Conservation (phyloP, 257 asterid species). For the Verbena officinalis region DNA sequence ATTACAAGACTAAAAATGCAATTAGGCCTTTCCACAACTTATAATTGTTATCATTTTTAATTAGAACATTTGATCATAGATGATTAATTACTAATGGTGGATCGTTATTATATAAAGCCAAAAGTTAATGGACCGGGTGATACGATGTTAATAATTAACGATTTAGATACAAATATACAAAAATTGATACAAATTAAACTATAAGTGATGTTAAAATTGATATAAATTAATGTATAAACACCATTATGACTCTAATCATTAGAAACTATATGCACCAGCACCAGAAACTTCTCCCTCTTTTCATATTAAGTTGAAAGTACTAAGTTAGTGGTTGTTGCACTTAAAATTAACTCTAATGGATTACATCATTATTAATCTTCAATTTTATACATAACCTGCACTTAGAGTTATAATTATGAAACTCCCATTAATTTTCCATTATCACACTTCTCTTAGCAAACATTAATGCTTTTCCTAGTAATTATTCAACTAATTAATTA, state of each 20-base stretch:
- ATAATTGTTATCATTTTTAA: too few relatives aligned
- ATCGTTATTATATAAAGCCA: too few relatives aligned
- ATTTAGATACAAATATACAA: too few relatives aligned
- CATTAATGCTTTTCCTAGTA: conserved; percentile 24
- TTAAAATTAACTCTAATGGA: background rate
- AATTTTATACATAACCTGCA: conserved; percentile 13
- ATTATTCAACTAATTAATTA: conserved; percentile 25
- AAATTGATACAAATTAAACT: too few relatives aligned
- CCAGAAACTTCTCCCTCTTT: conserved; percentile 20
- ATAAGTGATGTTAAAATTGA: too few relatives aligned
- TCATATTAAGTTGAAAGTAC: conserved; percentile 18
- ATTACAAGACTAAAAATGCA: too few relatives aligned
- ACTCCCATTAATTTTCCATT: conserved; percentile 25
- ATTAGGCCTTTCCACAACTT: too few relatives aligned
- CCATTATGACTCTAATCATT: conserved; percentile 21
- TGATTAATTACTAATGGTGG: too few relatives aligned
- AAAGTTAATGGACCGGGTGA: too few relatives aligned
- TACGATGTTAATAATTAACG: too few relatives aligned
- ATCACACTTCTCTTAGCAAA: conserved; percentile 17
- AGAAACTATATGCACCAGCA: conserved; percentile 21
- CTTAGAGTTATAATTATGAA: conserved; percentile 11
- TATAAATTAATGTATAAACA: too few relatives aligned
- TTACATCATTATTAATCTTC: conserved; percentile 20
- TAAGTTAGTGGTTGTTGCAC: conserved; percentile 31
- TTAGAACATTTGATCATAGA: too few relatives aligned